Percentiles rank a stretch among this genome's conserved stretches.
Evolutionary conservation across 345 rosid species (phyloP).

Genomic region (Populus tremula): DNA sequence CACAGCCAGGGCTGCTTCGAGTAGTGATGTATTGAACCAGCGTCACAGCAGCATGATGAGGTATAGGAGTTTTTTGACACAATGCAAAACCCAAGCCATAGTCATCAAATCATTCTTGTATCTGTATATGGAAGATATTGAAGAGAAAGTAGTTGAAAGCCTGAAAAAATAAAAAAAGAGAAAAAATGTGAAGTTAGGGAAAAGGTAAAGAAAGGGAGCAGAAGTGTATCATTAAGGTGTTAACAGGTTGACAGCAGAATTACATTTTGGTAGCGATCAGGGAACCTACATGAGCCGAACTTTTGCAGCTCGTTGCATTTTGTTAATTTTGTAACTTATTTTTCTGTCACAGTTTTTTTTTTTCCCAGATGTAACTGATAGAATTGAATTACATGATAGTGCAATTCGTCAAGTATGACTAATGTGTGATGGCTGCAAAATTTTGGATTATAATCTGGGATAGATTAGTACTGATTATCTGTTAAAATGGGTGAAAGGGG

Average conservation of each 20-base stretch:
- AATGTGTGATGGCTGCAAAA: neutral
- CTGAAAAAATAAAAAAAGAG: constrained; percentile 15
- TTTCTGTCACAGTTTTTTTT: constrained; percentile 31
- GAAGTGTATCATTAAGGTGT: constrained; percentile 41
- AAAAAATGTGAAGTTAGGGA: neutral
- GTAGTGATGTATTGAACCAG: constrained; percentile 65
- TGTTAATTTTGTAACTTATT: constrained; percentile 50
- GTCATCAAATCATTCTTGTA: constrained; percentile 47
- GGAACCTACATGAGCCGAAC: constrained; percentile 27
- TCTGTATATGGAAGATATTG: constrained; percentile 54
- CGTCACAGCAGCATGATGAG: constrained; percentile 22
- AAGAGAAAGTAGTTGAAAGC: constrained; percentile 39
- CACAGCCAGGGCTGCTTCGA: constrained; percentile 93
- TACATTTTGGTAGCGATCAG: constrained; percentile 43
- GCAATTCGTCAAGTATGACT: constrained; percentile 26
- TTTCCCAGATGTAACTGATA: constrained; percentile 56
- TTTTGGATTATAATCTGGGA: neutral
- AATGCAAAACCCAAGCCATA: constrained; percentile 22
- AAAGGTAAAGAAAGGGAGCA: constrained; percentile 24
- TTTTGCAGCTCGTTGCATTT: constrained; percentile 24
- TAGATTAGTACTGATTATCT: neutral
- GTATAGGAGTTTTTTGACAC: constrained; percentile 44
- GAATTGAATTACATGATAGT: constrained; percentile 52
- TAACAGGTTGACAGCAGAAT: constrained; percentile 34
- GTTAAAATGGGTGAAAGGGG: neutral